Base-by-base conservation (phyloP, 257 asterid species). In the Ilex aquifolium region DNA sequence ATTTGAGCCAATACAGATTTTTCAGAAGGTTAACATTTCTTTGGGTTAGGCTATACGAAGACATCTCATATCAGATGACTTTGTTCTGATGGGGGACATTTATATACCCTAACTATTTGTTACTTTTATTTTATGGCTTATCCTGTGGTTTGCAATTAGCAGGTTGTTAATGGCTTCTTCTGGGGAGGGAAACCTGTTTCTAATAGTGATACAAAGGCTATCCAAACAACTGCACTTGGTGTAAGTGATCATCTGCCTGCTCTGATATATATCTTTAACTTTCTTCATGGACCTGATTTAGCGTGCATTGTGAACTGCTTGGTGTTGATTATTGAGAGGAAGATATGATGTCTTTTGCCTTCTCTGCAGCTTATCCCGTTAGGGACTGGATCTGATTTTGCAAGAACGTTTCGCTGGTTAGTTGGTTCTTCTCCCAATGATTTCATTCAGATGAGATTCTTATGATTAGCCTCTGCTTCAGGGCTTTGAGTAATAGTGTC, bases 301-400 rank as follows among this genome's bases (percentile, higher is more conserved):
- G 60, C 40, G 57, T 63, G 53, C 61, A 57, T 21, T 57, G 21
- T 46, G 31, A 65, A 61, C 68, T 61, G 58, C 31, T 40, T 71
- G 61, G 54, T 30, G 29, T 58, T 59, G 27, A 71, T 69, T 67
- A 63, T 15, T 67, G 59, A 52, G 57, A 62, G 69, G 65, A 63
- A 64, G 53, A 46, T 68, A 57, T 62, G 21, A 56, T 65, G 58
- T 62, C 27, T 67, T 63, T 49, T 73, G n/a, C 61, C 62, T 72
- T 83, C 67, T 74, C 77, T 60, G 65, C 89, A 88, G 96, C 83
- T 88, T 66, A 85, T 90, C 49, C 97, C 97, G 49, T 73, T 90
- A 78, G 97, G 97, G 70, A 90, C 96, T 68, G 97, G 93, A 77
- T 90, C 96, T 44, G 97, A 90, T 76, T 90, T 87, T 67, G 93